A percentile compares a stretch with the other conserved stretches of the same genome.
These are phyloP conservation scores for Lepraria neglecta DNA, from an alignment of 495 filamentous ascomycete species.

Conservation along the genomic window DNA sequence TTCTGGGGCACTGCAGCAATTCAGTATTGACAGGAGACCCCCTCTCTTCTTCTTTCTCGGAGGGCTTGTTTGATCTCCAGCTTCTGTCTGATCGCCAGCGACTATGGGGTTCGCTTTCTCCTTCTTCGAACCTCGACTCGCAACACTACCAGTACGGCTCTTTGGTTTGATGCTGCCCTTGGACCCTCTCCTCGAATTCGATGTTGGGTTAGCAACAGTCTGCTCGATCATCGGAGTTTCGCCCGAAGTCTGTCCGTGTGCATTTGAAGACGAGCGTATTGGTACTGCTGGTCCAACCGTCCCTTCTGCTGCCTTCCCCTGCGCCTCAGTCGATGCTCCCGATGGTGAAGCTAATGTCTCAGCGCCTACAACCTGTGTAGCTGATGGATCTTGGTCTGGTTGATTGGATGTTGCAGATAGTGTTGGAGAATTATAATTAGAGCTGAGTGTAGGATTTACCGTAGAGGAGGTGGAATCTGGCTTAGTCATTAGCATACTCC, in stretches of 20 bases:
- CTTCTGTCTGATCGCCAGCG: slow-evolving; percentile 32
- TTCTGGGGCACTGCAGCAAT: slow-evolving; percentile 69
- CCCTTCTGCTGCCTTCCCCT: slow-evolving; percentile 12
- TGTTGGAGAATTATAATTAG: slow-evolving; percentile 8
- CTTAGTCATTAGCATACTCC: slow-evolving; percentile 1
- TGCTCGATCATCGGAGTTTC: slow-evolving; percentile 60
- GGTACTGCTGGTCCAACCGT: slow-evolving; percentile 43
- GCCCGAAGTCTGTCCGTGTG: slow-evolving; percentile 52
- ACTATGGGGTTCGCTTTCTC: slow-evolving; percentile 35
- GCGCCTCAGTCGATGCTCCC: slow-evolving; percentile 7
- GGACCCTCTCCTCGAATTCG: slow-evolving; percentile 54
- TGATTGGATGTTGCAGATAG: slow-evolving; percentile 15
- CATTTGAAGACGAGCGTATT: slow-evolving; percentile 62
- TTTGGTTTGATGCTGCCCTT: slow-evolving; percentile 64
- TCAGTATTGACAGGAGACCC: slow-evolving; percentile 65
- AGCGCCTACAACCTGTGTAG: neutral
- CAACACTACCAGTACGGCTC: slow-evolving; percentile 62
- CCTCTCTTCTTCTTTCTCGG: slow-evolving; percentile 57
- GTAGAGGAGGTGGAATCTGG: slow-evolving; percentile 20
- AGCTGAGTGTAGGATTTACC: slow-evolving; percentile 9
- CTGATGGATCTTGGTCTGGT: neutral
- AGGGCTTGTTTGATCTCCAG: slow-evolving; percentile 27
- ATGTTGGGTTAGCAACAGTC: slow-evolving; percentile 53
- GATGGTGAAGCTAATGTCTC: neutral
- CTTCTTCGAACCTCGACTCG: slow-evolving; percentile 50